Conservation (phyloP, 2,329 filamentous ascomycete species). For the Exophiala lecanii-corni region DNA sequence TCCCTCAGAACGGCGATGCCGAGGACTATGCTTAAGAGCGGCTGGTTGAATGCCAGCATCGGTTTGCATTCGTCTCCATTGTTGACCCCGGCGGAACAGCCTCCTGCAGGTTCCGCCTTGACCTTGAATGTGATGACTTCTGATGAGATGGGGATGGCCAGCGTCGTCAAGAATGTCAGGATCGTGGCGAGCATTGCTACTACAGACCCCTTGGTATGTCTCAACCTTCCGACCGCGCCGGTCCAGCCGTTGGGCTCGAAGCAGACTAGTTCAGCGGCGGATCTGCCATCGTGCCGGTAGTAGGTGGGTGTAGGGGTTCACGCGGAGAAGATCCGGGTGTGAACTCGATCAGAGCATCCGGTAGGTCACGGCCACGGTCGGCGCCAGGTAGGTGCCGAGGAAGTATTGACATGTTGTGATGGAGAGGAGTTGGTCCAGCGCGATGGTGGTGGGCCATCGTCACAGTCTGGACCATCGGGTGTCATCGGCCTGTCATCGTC, state of each 20-base stretch:
- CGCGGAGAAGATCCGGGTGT: background rate
- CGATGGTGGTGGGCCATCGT: background rate
- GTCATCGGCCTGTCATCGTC: background rate
- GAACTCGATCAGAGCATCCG: background rate
- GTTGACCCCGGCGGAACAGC: background rate
- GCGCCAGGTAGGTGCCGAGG: background rate
- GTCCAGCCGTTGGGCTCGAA: background rate
- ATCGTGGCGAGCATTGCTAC: background rate
- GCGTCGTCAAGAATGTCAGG: background rate
- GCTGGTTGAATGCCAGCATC: background rate
- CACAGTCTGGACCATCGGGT: background rate
- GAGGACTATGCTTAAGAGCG: background rate
- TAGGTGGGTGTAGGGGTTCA: background rate
- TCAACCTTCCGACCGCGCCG: background rate
- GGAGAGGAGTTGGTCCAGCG: background rate
- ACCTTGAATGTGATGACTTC: background rate
- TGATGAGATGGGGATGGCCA: background rate
- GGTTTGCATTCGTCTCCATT: background rate
- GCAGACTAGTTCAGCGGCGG: background rate
- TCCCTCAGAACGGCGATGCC: background rate
- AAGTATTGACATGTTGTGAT: background rate
- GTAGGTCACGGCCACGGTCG: background rate
- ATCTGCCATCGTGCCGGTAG: background rate
- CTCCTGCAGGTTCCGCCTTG: background rate
- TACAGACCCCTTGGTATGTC: background rate